Evolutionary conservation across 1,284 basidiomycete species (phyloP).

Genomic region (Irpex sp.): DNA sequence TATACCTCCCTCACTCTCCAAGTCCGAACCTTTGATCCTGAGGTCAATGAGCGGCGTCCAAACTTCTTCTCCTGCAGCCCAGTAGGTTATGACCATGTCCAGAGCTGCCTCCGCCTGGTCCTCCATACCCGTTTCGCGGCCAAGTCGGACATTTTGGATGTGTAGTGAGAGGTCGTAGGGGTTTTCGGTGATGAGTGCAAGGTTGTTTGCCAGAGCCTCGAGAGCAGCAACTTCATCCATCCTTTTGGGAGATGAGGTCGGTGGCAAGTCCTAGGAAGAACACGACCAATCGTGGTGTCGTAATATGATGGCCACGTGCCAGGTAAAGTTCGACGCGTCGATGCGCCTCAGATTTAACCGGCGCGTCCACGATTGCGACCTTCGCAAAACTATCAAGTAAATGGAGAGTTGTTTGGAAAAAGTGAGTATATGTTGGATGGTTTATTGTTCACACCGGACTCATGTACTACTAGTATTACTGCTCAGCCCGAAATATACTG

Average conservation of each 20-base stretch:
- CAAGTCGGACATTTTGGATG: constrained; percentile 59
- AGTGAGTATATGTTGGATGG: no score
- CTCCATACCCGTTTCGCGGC: constrained; percentile 52
- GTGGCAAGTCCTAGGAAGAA: neutral
- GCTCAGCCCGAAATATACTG: no score
- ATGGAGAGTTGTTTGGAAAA: no score
- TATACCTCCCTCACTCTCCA: constrained; percentile 48
- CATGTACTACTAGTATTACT: no score
- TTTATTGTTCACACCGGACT: no score
- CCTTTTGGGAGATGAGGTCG: neutral
- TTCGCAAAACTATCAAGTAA: no score
- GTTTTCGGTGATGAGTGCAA: constrained; percentile 53
- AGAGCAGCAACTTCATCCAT: constrained; percentile 37
- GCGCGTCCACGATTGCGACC: no score
- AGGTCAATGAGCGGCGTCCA: constrained; percentile 61
- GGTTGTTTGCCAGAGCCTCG: constrained; percentile 56
- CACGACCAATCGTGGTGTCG: no score
- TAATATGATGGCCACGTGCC: no score
- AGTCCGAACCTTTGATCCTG: constrained; percentile 45
- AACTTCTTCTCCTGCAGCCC: constrained; percentile 63
- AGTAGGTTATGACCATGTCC: constrained; percentile 61
- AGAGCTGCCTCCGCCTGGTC: constrained; percentile 55
- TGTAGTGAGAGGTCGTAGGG: constrained; percentile 62
- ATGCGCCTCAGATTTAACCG: no score
- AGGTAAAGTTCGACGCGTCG: no score